A percentile compares a stretch with the other conserved stretches of the same genome.
Conservation (phyloP, 345 rosid species). For the Acer negundo region DNA sequence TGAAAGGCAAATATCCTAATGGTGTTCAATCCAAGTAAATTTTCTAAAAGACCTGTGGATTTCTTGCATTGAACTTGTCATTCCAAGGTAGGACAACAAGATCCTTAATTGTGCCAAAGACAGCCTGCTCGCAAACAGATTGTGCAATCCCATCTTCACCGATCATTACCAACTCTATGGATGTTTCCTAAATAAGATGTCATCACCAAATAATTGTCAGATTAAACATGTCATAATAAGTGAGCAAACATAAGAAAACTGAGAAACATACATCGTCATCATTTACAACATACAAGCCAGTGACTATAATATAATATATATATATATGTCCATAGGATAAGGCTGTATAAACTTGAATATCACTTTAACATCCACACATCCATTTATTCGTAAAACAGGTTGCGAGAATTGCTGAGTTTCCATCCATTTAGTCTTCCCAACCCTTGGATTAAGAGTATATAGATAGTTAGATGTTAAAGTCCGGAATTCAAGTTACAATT, state of each 20-base stretch:
- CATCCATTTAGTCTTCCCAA: not conserved
- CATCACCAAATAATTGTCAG: slow-evolving; percentile 21
- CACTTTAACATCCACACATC: not conserved
- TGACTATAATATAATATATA: not conserved
- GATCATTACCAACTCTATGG: slow-evolving; percentile 79
- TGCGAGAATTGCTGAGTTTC: not conserved
- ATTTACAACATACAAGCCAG: not conserved
- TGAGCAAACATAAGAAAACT: not conserved
- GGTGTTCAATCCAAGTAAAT: slow-evolving; percentile 4
- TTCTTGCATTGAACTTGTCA: slow-evolving; percentile 41
- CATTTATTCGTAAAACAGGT: not conserved
- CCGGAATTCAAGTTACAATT: not conserved
- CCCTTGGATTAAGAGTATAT: not conserved
- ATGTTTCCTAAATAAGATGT: slow-evolving; percentile 68
- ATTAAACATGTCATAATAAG: not conserved
- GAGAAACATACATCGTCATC: not conserved
- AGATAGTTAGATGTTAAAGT: not conserved
- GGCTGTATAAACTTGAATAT: not conserved
- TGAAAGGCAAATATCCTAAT: not conserved
- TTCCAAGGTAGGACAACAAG: slow-evolving; percentile 74
- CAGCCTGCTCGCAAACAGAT: slow-evolving; percentile 84
- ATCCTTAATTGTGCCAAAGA: slow-evolving; percentile 89
- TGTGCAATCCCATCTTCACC: slow-evolving; percentile 76
- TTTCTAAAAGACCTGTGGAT: slow-evolving; percentile 48
- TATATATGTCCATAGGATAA: not conserved